A percentile compares a stretch with the other conserved stretches of the same genome.
Evolutionary conservation across 1,139 yeast genomes (phyloP).

Genomic region (Geotrichum australiense): DNA sequence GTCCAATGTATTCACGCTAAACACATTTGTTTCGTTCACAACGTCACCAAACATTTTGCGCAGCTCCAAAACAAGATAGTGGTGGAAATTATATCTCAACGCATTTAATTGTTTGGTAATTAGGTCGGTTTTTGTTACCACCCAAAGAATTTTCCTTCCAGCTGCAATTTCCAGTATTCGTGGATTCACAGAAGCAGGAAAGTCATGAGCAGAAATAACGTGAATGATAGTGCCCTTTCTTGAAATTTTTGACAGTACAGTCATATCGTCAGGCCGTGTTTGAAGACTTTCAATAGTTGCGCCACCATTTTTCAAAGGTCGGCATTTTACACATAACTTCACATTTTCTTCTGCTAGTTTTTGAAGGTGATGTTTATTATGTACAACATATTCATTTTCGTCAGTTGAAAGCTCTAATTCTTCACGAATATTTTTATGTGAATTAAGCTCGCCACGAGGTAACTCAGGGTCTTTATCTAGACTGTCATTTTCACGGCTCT

Average conservation of each 20-base stretch:
- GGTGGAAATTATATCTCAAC: slow-evolving; percentile 34
- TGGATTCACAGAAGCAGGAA: slow-evolving; percentile 54
- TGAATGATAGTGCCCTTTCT: slow-evolving; percentile 47
- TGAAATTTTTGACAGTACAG: slow-evolving; percentile 41
- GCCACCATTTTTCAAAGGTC: slow-evolving; percentile 15
- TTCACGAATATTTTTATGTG: background rate
- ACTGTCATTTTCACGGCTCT: background rate
- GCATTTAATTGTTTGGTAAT: slow-evolving; percentile 36
- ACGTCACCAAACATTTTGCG: slow-evolving; percentile 35
- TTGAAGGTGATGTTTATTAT: background rate
- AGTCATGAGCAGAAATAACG: slow-evolving; percentile 59
- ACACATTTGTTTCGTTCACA: slow-evolving; percentile 43
- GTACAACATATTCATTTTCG: background rate
- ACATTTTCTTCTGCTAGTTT: background rate
- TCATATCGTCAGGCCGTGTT: slow-evolving; percentile 21
- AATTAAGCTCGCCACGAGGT: too few relatives aligned
- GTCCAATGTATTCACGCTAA: slow-evolving; percentile 44
- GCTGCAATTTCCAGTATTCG: slow-evolving; percentile 36
- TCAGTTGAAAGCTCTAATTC: background rate
- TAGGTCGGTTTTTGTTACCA: slow-evolving; percentile 55
- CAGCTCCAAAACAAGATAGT: slow-evolving; percentile 44
- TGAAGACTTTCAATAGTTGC: slow-evolving; percentile 4
- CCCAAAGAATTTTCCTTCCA: slow-evolving; percentile 41
- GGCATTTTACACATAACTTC: slow-evolving; percentile 18
- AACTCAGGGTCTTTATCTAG: too few relatives aligned